Evolutionary conservation across 352 stramenopile species (phyloP).

Genomic region (Aphanomyces cochlioides): DNA sequence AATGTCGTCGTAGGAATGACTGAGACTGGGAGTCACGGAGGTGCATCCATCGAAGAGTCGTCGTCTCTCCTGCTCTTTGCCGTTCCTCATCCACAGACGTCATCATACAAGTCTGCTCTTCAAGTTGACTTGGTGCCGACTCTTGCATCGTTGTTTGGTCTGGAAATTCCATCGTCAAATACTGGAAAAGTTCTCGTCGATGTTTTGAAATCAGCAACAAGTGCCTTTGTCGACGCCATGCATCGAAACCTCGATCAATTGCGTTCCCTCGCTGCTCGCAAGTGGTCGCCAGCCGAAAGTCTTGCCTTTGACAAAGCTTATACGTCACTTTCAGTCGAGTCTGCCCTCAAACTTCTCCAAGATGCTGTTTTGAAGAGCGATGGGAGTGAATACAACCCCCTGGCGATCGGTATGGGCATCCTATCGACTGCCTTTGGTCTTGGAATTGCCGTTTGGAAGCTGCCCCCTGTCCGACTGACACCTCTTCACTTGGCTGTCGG

Average conservation of each 20-base stretch:
- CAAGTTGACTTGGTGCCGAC: slow-evolving; percentile 87
- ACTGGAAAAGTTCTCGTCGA: slow-evolving; percentile 64
- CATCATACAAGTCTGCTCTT: slow-evolving; percentile 26
- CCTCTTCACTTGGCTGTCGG: slow-evolving; percentile 16
- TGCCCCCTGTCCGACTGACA: not conserved
- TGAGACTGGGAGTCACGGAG: slow-evolving; percentile 83
- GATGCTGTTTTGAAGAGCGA: slow-evolving; percentile 53
- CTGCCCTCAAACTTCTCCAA: slow-evolving; percentile 50
- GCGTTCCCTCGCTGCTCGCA: slow-evolving; percentile 20
- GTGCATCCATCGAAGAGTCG: slow-evolving; percentile 77
- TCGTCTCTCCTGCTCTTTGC: slow-evolving; percentile 80
- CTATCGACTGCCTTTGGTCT: not conserved
- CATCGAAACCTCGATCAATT: slow-evolving; percentile 65
- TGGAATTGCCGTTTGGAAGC: not conserved
- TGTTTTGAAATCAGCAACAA: slow-evolving; percentile 42
- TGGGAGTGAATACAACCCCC: slow-evolving; percentile 68
- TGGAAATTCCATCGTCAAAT: slow-evolving; percentile 62
- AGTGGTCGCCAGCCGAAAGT: slow-evolving; percentile 53
- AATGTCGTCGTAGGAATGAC: slow-evolving; percentile 54
- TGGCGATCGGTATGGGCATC: slow-evolving; percentile 36
- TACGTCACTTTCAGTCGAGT: slow-evolving; percentile 25
- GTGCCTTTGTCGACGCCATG: slow-evolving; percentile 34
- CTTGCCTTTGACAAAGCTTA: slow-evolving; percentile 29
- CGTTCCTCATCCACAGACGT: slow-evolving; percentile 39
- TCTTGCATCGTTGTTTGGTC: slow-evolving; percentile 63